Percentiles rank a stretch among this genome's conserved stretches.
These are phyloP conservation scores for Russula sp. DNA, from an alignment of 768 basidiomycete species.

Conservation along the genomic window DNA sequence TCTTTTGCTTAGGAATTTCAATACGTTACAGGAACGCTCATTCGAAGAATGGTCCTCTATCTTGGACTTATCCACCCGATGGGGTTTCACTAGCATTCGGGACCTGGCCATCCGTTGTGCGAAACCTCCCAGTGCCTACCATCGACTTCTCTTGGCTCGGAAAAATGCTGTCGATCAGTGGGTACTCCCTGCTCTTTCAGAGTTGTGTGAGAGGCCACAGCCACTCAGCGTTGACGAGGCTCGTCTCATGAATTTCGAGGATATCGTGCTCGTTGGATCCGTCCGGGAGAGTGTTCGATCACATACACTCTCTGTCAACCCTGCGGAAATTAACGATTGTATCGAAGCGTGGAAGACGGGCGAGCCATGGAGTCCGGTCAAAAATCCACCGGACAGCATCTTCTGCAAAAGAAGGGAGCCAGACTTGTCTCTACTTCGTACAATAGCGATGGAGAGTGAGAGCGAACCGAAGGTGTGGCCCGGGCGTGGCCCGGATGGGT, in stretches of 20 bases:
- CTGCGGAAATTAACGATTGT: not conserved
- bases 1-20: slow-evolving; percentile 8
- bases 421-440: no score
- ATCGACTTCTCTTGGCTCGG: slow-evolving; percentile 3
- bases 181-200: slow-evolving; percentile 6
- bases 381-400: no score
- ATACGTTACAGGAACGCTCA: slow-evolving; percentile 2
- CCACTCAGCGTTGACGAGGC: slow-evolving; percentile 17
- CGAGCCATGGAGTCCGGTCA: not conserved
- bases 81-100: slow-evolving; percentile 19
- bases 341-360: slow-evolving; percentile 3
- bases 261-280: slow-evolving; percentile 9
- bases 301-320: not conserved
- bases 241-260: slow-evolving; percentile 10
- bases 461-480: no score
- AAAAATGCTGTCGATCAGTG: slow-evolving; percentile 12
- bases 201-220: slow-evolving; percentile 9
- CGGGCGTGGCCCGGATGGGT: no score
- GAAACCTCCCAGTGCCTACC: not conserved
- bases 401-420: no score
- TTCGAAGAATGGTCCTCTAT: slow-evolving; percentile 18
- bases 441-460: no score
- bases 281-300: slow-evolving; percentile 17
- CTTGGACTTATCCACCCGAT: slow-evolving; percentile 16
- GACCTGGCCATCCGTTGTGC: slow-evolving; percentile 8